These are phyloP conservation scores for Phialophora chinensis DNA, from an alignment of 2,329 filamentous ascomycete genomes.

Conservation along the genomic window DNA sequence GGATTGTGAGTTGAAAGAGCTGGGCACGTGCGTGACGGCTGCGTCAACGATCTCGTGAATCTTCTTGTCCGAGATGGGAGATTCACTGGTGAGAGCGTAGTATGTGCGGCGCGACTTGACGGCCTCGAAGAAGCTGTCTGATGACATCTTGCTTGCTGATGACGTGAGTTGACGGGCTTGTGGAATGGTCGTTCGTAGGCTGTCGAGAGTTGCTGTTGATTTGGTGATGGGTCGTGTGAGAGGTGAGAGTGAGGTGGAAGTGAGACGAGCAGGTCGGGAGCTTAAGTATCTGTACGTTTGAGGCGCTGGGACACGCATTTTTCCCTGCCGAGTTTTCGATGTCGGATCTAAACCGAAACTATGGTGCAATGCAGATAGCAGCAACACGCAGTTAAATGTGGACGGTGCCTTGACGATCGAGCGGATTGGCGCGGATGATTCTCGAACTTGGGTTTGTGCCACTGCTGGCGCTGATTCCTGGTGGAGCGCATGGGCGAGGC, in stretches of 20 bases:
- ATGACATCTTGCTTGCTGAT: constrained; percentile 23
- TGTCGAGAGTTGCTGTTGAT: neutral
- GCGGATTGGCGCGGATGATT: constrained; percentile 12
- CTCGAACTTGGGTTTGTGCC: neutral
- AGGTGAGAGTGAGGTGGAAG: neutral
- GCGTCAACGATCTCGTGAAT: constrained; percentile 35
- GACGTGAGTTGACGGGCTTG: constrained; percentile 8
- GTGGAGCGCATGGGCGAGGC: constrained; percentile 8
- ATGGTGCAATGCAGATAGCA: constrained; percentile 1
- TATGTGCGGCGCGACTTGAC: constrained; percentile 34
- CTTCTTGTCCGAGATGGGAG: constrained; percentile 33
- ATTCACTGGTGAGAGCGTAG: constrained; percentile 34
- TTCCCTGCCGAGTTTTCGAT: constrained; percentile 5
- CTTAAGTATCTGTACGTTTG: constrained; percentile 17
- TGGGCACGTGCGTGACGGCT: constrained; percentile 56
- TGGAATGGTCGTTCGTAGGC: neutral
- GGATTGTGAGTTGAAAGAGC: constrained; percentile 87
- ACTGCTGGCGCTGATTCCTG: neutral
- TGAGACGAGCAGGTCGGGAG: constrained; percentile 3
- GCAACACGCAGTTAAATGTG: constrained; percentile 10
- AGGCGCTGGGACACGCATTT: constrained; percentile 16
- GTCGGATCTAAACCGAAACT: neutral
- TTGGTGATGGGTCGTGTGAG: neutral
- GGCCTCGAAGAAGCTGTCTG: constrained; percentile 23
- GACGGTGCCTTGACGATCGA: neutral